Percentiles rank a stretch among this genome's conserved stretches.
These are phyloP conservation scores for Aspergillus udagawae DNA, from an alignment of 2,329 filamentous ascomycete genomes.

Conservation along the genomic window DNA sequence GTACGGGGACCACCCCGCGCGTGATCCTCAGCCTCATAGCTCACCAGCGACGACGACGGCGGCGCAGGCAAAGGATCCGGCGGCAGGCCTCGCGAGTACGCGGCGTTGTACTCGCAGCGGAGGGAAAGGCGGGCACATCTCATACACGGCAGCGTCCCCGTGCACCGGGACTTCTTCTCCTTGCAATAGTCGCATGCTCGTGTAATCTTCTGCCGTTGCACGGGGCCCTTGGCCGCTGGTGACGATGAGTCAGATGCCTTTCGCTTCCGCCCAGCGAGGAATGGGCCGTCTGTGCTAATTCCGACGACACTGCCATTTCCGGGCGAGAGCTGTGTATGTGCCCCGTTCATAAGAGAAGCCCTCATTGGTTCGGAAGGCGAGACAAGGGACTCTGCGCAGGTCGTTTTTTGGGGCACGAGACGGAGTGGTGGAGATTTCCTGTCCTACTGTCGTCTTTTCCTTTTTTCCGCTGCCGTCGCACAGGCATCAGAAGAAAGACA, in stretches of 20 bases:
- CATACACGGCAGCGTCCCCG: constrained; percentile 34
- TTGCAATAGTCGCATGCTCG: constrained; percentile 38
- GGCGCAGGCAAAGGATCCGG: constrained; percentile 28
- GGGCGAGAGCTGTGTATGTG: background rate
- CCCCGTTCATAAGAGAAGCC: background rate
- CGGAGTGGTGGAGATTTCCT: background rate
- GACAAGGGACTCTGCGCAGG: background rate
- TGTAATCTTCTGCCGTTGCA: constrained; percentile 33
- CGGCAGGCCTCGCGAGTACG: constrained; percentile 35
- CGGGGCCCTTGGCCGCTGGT: constrained; percentile 15
- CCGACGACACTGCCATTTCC: constrained; percentile 2
- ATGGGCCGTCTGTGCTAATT: background rate
- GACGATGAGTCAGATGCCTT: constrained; percentile 22
- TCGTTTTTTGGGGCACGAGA: background rate
- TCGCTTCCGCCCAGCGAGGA: constrained; percentile 22
- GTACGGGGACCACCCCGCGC: background rate
- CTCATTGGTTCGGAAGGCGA: constrained; percentile 4
- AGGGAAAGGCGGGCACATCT: constrained; percentile 32
- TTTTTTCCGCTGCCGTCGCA: background rate
- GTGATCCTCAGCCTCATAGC: constrained; percentile 6
- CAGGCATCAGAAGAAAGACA: background rate
- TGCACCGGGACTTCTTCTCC: constrained; percentile 36
- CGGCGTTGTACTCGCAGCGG: constrained; percentile 33
- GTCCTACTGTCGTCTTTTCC: background rate
- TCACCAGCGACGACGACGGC: constrained; percentile 4